Evolutionary conservation across 2,329 filamentous ascomycete genomes (phyloP).

Genomic region (Epichloe coenophiala): DNA sequence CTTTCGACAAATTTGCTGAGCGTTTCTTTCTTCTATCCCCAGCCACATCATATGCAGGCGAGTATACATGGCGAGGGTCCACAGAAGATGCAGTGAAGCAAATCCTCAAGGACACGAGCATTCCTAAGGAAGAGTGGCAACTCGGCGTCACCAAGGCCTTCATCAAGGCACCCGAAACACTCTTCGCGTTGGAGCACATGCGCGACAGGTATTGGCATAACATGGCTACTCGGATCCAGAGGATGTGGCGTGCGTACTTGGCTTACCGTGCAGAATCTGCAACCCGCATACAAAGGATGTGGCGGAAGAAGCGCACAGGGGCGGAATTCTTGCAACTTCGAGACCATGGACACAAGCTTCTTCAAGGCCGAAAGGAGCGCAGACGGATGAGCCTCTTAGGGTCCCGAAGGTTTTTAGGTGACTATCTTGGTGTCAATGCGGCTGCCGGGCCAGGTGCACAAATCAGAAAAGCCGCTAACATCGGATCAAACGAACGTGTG

Average conservation of each 20-base stretch:
- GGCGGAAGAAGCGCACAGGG: conserved; percentile 84
- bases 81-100: conserved; percentile 77
- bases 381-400: conserved; percentile 83
- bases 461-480: conserved; percentile 59
- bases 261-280: conserved; percentile 87
- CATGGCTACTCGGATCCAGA: conserved; percentile 95
- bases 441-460: conserved; percentile 66
- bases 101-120: conserved; percentile 92
- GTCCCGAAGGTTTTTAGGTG: conserved; percentile 82
- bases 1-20: conserved; percentile 96
- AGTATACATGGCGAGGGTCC: conserved; percentile 91
- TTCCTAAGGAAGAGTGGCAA: conserved; percentile 90
- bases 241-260: conserved; percentile 93
- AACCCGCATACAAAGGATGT: conserved; percentile 87
- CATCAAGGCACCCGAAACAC: conserved; percentile 92
- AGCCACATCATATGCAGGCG: conserved; percentile 88
- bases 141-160: conserved; percentile 96
- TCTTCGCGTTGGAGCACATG: conserved; percentile 96
- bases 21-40: conserved; percentile 92
- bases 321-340: conserved; percentile 79
- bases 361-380: conserved; percentile 80
- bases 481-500: conserved; percentile 58
- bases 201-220: conserved; percentile 98
- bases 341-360: conserved; percentile 72
- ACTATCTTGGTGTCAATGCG: conserved; percentile 84